Evolutionary conservation across 2,329 filamentous ascomycete species (phyloP).

Genomic region (Fusarium oxysporum): DNA sequence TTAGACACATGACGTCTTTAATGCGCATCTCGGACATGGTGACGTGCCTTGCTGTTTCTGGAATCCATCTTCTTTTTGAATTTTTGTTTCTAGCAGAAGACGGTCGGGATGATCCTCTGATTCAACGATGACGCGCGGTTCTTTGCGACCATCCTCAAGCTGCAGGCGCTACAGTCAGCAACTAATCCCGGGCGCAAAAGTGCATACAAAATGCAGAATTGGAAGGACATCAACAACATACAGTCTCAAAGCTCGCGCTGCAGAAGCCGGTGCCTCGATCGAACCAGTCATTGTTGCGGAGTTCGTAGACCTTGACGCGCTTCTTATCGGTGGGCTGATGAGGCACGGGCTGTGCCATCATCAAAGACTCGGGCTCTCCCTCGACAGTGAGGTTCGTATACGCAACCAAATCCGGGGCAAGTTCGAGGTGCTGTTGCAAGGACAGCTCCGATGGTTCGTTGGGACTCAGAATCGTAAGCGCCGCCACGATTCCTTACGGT

Average conservation of each 20-base stretch:
- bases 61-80: conserved; percentile 94
- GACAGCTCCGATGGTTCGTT: conserved; percentile 66
- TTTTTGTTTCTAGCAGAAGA: conserved; percentile 87
- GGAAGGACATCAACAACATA: conserved; percentile 60
- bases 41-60: conserved; percentile 93
- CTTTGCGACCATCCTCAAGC: conserved; percentile 74
- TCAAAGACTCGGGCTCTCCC: conserved; percentile 70
- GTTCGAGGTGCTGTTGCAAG: conserved; percentile 69
- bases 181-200: conserved; percentile 18
- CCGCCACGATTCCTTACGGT: conserved; percentile 62
- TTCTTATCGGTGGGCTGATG: conserved; percentile 74
- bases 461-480: conserved; percentile 66
- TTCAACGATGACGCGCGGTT: conserved; percentile 88
- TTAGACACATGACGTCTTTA: conserved; percentile 42
- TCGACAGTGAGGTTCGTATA: conserved; percentile 62
- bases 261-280: conserved; percentile 98
- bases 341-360: conserved; percentile 79
- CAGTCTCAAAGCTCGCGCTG: conserved; percentile 78
- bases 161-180: conserved; percentile 50
- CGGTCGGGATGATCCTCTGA: conserved; percentile 92
- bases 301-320: conserved; percentile 98
- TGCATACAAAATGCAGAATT: conserved; percentile 2
- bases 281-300: conserved; percentile 99
- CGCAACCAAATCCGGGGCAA: conserved; percentile 64
- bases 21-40: conserved; percentile 7